Base-by-base conservation (phyloP, 2,329 filamentous ascomycete genomes). In the Dendryphion nanum region DNA sequence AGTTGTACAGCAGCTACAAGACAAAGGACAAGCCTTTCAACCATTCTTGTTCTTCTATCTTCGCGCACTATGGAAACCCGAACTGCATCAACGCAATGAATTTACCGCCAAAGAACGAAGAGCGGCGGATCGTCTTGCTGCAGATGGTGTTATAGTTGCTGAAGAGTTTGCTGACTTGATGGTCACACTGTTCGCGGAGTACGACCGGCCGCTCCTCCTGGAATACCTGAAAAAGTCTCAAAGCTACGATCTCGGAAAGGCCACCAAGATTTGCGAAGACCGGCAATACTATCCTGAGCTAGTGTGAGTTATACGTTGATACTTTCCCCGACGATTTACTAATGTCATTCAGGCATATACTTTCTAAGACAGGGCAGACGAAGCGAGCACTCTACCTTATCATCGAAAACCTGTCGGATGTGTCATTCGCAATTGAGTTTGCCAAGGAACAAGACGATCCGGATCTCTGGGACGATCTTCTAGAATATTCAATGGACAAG, bases 401-500 rank as follows among this genome's bases (percentile, higher is more conserved):
- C 57, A 94, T 97, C 46, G 89, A 95, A 55, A 83, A 89, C n/a
- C 77, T 98, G 4, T 83, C 83, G 41, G 88, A 98, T 60, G 90
- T 97, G 34, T 85, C 84, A 34, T 89, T 93, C 51, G 93, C 93
- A 6, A 98, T 98, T 51, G 79, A 85, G 1, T 98, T 98, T 57
- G 90, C 89, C 37, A 96, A 96, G 64, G 85, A 90, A 45, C 89
- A 97, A 59, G 83, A 93, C 47, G 90, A 96, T 54, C 82, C 84
- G 0, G 90, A 96, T 52, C 76, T 98, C 0, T 98, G 93, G 93
- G 86, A 95, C 48, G 90, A 97, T 57, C 75, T 98, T 6, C 78
- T 98, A 5, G 82, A 91, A 52, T 97, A 97, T 65, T 91, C 86
- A 44, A 97, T 98, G 93, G 89, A 96, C 68, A 95, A 96, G 59